These are phyloP conservation scores for Melastoma malabathricum DNA, from an alignment of 345 rosid species.

Conservation along the genomic window DNA sequence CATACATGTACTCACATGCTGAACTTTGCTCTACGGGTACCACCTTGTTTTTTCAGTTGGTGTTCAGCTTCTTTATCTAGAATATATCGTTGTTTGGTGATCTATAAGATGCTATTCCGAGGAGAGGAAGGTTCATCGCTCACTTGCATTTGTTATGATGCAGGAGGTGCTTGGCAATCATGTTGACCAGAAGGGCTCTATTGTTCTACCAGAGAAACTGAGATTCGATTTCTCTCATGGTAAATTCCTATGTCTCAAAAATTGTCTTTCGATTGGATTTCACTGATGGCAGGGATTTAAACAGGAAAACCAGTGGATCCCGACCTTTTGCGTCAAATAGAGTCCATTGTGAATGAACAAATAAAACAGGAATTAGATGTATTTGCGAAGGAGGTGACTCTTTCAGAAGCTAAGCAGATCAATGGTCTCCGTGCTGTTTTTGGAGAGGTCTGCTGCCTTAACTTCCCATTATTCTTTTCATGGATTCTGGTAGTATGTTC, in stretches of 20 bases:
- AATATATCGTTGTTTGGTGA: background rate
- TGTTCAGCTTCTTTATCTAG: background rate
- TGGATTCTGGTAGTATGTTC: constrained; percentile 2
- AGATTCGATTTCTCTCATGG: constrained; percentile 97
- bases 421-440: constrained; percentile 86
- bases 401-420: constrained; percentile 63
- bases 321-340: constrained; percentile 59
- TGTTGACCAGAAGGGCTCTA: constrained; percentile 96
- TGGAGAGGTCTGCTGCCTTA: constrained; percentile 63
- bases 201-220: constrained; percentile 91
- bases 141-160: background rate
- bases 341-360: constrained; percentile 80
- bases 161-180: constrained; percentile 95
- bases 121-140: background rate
- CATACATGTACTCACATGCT: constrained; percentile 97
- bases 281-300: constrained; percentile 5
- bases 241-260: constrained; percentile 12
- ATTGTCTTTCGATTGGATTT: no score
- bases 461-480: constrained; percentile 7
- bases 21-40: constrained; percentile 89
- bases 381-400: constrained; percentile 61
- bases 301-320: constrained; percentile 80
- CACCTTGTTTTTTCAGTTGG: background rate
- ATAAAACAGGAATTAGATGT: constrained; percentile 79
- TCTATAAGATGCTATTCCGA: background rate